Percentiles rank a stretch among this genome's conserved stretches.
Evolutionary conservation across 805 yeast genomes (phyloP).

Genomic region (Cyberlindnera petersonii): DNA sequence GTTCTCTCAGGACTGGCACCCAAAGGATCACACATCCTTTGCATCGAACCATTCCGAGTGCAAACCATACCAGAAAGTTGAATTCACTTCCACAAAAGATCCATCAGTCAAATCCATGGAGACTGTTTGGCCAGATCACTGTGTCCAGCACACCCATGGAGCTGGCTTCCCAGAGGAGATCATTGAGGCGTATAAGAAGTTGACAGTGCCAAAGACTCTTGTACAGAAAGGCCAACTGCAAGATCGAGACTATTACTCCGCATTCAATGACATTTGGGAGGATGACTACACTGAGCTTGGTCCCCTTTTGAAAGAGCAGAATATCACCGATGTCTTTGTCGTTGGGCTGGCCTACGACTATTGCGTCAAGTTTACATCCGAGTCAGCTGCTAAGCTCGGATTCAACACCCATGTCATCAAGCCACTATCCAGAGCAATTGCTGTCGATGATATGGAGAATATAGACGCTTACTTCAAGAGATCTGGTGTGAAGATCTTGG

Average conservation of each 20-base stretch:
- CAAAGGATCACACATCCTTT: slow-evolving; percentile 72
- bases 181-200: slow-evolving; percentile 28
- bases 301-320: slow-evolving; percentile 39
- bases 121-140: slow-evolving; percentile 87
- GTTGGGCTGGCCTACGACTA: slow-evolving; percentile 86
- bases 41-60: slow-evolving; percentile 57
- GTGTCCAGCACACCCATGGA: slow-evolving; percentile 71
- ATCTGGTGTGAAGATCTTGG: slow-evolving; percentile 32
- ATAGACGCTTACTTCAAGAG: slow-evolving; percentile 33
- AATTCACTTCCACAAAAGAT: slow-evolving; percentile 48
- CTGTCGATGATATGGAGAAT: slow-evolving; percentile 35
- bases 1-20: slow-evolving; percentile 90
- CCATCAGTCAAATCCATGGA: slow-evolving; percentile 33
- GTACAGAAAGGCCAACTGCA: slow-evolving; percentile 68
- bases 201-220: slow-evolving; percentile 37
- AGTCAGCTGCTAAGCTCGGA: slow-evolving; percentile 61
- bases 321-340: slow-evolving; percentile 58
- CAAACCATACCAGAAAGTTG: slow-evolving; percentile 47
- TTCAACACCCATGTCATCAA: slow-evolving; percentile 59
- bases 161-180: slow-evolving; percentile 56
- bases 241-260: slow-evolving; percentile 84
- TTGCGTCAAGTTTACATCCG: slow-evolving; percentile 77
- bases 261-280: slow-evolving; percentile 78
- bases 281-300: slow-evolving; percentile 64
- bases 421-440: slow-evolving; percentile 54